Percentiles rank a stretch among this genome's conserved stretches.
phyloP scores from a whole-genome alignment of 495 filamentous ascomycete species.

The Amniculicola lignicola region DNA sequence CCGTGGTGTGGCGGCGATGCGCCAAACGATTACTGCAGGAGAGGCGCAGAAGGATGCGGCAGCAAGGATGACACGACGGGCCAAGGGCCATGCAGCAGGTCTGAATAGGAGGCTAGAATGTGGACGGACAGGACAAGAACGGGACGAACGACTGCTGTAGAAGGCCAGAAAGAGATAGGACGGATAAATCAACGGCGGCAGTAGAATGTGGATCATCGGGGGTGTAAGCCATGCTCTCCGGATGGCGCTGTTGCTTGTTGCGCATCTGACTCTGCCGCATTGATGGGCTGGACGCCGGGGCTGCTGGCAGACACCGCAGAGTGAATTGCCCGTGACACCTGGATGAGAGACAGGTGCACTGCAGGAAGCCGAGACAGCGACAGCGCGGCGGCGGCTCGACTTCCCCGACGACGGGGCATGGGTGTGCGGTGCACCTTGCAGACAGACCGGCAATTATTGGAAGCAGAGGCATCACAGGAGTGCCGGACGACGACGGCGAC shows the following conservation, averaged over 20 bases:
- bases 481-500: too few relatives aligned
- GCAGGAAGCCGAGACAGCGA: background rate
- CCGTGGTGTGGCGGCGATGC: background rate
- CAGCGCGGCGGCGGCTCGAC: too few relatives aligned
- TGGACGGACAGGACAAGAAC: background rate
- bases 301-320: background rate
- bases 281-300: background rate
- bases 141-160: background rate
- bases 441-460: too few relatives aligned
- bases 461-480: too few relatives aligned
- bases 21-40: background rate
- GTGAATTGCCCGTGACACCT: background rate
- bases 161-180: constrained; percentile 8
- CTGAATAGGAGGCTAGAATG: background rate
- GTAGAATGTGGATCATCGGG: background rate
- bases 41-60: background rate
- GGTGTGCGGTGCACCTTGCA: too few relatives aligned
- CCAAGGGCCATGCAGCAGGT: constrained; percentile 5
- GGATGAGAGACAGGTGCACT: background rate
- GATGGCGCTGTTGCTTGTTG: too few relatives aligned
- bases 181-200: constrained; percentile 12
- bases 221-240: too few relatives aligned
- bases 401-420: too few relatives aligned
- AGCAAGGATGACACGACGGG: background rate
- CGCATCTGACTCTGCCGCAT: background rate